Percentiles rank a stretch among this genome's conserved stretches.
phyloP scores from a whole-genome alignment of 1,284 basidiomycete genomes.

The Omphalotus olearius region DNA sequence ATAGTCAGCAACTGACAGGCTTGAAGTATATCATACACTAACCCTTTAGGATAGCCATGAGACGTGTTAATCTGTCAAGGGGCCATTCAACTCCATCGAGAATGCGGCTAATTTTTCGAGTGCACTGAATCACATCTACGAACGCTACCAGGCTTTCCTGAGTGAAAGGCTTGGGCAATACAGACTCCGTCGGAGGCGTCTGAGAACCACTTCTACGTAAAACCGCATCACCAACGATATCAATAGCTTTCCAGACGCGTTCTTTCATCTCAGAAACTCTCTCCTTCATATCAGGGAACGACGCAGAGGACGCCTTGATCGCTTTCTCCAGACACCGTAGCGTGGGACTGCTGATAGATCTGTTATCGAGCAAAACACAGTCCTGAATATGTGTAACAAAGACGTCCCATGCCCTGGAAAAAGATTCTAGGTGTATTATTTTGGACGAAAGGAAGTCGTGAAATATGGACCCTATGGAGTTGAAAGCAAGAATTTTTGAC shows the following conservation, averaged over 20 bases:
- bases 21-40: conserved; percentile 23
- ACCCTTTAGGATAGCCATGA: conserved; percentile 80
- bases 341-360: conserved; percentile 72
- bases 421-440: conserved; percentile 69
- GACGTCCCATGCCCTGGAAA: conserved; percentile 65
- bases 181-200: conserved; percentile 19
- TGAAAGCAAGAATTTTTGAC: conserved; percentile 81
- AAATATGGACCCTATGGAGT: conserved; percentile 83
- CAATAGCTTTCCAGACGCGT: conserved; percentile 69
- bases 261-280: conserved; percentile 51
- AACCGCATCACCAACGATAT: conserved; percentile 60
- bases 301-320: conserved; percentile 47
- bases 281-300: conserved; percentile 35
- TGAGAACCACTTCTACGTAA: conserved; percentile 27
- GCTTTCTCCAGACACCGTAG: conserved; percentile 80
- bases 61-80: conserved; percentile 53
- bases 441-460: conserved; percentile 74
- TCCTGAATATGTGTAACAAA: conserved; percentile 70
- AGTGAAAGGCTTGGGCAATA: conserved; percentile 53
- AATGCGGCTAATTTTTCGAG: conserved; percentile 44
- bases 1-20: conserved; percentile 2
- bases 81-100: conserved; percentile 60
- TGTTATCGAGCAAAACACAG: conserved; percentile 65
- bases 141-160: conserved; percentile 86
- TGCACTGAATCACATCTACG: conserved; percentile 65